Percentiles rank a stretch among this genome's conserved stretches.
Evolutionary conservation across 108 stramenopile species (phyloP).

Genomic region (Cyclotella choctawhatcheeana): DNA sequence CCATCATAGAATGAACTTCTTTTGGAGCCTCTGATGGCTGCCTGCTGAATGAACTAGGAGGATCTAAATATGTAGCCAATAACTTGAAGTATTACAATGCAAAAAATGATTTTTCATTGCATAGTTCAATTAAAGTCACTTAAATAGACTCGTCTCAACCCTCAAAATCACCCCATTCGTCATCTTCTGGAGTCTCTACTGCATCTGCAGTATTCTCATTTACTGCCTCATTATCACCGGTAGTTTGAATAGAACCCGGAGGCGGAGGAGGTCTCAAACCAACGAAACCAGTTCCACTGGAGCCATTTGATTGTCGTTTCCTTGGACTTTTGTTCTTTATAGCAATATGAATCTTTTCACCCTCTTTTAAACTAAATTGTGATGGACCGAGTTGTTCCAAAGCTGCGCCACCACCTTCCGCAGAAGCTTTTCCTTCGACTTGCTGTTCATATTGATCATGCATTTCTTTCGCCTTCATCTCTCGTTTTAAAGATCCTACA

Average conservation of each 20-base stretch:
- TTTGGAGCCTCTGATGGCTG: too few relatives aligned
- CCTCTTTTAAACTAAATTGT: constrained; percentile 65
- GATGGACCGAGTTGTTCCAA: constrained; percentile 28
- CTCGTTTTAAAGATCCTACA: constrained; percentile 43
- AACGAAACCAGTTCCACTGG: constrained; percentile 25
- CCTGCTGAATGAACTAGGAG: too few relatives aligned
- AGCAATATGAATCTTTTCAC: constrained; percentile 80
- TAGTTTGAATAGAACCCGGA: background rate
- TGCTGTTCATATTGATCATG: constrained; percentile 43
- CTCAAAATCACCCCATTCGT: constrained; percentile 53
- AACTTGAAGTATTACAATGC: too few relatives aligned
- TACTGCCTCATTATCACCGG: background rate
- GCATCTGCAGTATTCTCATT: background rate
- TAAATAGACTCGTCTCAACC: too few relatives aligned
- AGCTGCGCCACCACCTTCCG: background rate
- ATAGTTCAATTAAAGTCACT: too few relatives aligned
- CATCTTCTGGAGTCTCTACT: constrained; percentile 10
- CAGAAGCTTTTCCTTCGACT: constrained; percentile 4
- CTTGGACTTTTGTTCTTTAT: constrained; percentile 33
- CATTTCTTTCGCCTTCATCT: constrained; percentile 54
- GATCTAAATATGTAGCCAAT: too few relatives aligned
- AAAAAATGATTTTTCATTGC: too few relatives aligned
- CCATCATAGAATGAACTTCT: too few relatives aligned
- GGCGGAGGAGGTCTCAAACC: constrained; percentile 35
- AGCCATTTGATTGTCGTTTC: constrained; percentile 6